Evolutionary conservation across 2,329 filamentous ascomycete genomes (phyloP), one percentile per base, ranked within the genome.

Genomic region (Coleophoma eucalyptorum): DNA sequence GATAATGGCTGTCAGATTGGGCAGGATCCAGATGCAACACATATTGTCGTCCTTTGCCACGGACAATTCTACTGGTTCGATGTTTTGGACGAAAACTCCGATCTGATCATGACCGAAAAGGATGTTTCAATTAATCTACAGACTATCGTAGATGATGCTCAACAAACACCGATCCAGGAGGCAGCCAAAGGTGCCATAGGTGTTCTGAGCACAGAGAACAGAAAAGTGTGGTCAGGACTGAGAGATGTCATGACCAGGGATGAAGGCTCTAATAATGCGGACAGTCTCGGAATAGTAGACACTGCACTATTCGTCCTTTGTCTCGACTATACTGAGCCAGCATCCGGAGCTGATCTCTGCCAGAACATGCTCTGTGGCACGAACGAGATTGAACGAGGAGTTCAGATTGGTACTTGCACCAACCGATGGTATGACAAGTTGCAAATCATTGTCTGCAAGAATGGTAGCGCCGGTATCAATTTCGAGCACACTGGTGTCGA

Each of bases 11-110:
- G 94, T 67, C 88, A 96, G 60, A 97, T 99, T 62, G 91, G 92
- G 56, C 92, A 97, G 66, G 92, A 97, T 62, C 89, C 91, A 1
- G 82, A 86, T n/a, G 90, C 93, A 3, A 96, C 91, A 71, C 94
- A 99, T 67, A 77, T 99, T 35, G 88, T 97, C 10, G 90, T 97
- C 41, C 79, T 97, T 71, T 96, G 90, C 65, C 89, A 93, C 57
- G 94, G 94, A 2, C 94, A 99, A 60, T 92, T 97, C 64, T 99
- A 99, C 71, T 97, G 93, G 93, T 99, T 99, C 62, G 94, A 99
- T 68, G 92, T 97, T 2, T 76, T 99, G 16, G 94, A 99, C 61
- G 87, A 93, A 59, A 96, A 96, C 69, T 89, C 89, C 6, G 94
- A 99, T 67, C 74, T 96, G 50, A 96, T 99, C 70, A 97, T 97